Evolutionary conservation across 371 early-diverging fungal species (phyloP), one percentile per base, ranked within the genome.

Genomic region (Apophysomyces variabilis): DNA sequence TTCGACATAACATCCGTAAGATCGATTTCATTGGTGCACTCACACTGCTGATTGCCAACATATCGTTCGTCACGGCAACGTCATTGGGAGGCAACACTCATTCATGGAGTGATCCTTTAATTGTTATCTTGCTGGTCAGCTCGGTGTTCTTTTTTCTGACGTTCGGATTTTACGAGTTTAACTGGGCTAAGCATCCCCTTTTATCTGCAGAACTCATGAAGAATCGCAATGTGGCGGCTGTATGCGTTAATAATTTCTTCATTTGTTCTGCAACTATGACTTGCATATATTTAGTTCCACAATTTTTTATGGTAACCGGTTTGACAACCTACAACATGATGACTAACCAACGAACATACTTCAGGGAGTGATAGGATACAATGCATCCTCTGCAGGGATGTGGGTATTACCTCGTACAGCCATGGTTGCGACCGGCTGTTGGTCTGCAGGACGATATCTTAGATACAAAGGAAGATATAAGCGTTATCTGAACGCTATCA

Each of bases 11-110:
- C 16, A 64, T 91, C 8, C 64, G 65, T 50, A 75, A 85, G 35
- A 78, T 90, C 38, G 93, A 89, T 78, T 82, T 85, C 67, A 64
- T 80, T 8, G 93, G 94, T 13, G 74, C 85, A 2, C 26, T 71
- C 43, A 64, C 78, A 14, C 73, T 86, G 62, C 68, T 88, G 58
- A 72, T 69, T 1, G 75, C 82, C 60, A 86, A 89, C 14, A 66
- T 84, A 12, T 64, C 82, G 0, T 66, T 92, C 26, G 80, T 89
- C 13, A 66, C 88, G 35, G 84, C 85, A 8, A 73, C 84, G 41
- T 73, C 87, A 43, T 85, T 89, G 75, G 89, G 89, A 57, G 89
- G 90, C 1, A 80, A 80, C 69, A 81, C 83, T 8, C 81, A 76
- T 67, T 75, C 77, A 4, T 87, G 93, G 93, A 63, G 67, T 21